phyloP scores from a whole-genome alignment of 176 grass and related monocot genomes.

The Triticum monococcum region DNA sequence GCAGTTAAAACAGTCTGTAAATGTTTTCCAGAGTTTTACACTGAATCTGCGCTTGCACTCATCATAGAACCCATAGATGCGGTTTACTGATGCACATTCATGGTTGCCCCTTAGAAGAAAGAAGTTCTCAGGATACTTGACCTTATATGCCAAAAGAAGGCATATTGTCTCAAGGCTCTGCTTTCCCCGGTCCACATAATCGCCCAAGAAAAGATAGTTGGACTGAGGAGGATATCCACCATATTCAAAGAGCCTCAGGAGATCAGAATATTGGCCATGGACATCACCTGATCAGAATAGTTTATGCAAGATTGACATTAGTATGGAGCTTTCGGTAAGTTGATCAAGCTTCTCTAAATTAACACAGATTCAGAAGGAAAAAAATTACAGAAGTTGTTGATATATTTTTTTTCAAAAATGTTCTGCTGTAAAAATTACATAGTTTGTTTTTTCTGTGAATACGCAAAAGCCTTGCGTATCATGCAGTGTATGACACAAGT shows the following conservation, averaged over 20 bases:
- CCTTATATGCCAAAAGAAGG: constrained; percentile 79
- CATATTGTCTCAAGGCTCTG: constrained; percentile 88
- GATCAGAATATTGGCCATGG: constrained; percentile 85
- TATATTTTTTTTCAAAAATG: not conserved
- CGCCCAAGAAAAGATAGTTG: constrained; percentile 82
- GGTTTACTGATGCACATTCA: constrained; percentile 79
- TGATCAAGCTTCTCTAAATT: not conserved
- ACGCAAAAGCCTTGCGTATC: too few relatives aligned
- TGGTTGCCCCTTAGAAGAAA: constrained; percentile 81
- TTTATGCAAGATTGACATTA: constrained; percentile 11
- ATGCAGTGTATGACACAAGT: not conserved
- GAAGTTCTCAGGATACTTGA: constrained; percentile 79
- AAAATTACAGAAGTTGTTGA: not conserved
- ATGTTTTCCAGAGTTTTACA: constrained; percentile 73
- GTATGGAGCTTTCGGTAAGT: not conserved
- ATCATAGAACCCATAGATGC: constrained; percentile 75
- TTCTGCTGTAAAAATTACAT: not conserved
- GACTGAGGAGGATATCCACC: constrained; percentile 65
- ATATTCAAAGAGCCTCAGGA: constrained; percentile 69
- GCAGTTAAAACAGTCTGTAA: constrained; percentile 78
- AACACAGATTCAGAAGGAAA: not conserved
- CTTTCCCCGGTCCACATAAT: constrained; percentile 81
- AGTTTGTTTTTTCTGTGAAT: not conserved
- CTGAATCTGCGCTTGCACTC: constrained; percentile 82
- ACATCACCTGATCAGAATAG: constrained; percentile 61